A percentile compares a stretch with the other conserved stretches of the same genome.
These are phyloP conservation scores for Plasmodium vinckei DNA, from an alignment of 169 alveolate genomes.

Conservation along the genomic window DNA sequence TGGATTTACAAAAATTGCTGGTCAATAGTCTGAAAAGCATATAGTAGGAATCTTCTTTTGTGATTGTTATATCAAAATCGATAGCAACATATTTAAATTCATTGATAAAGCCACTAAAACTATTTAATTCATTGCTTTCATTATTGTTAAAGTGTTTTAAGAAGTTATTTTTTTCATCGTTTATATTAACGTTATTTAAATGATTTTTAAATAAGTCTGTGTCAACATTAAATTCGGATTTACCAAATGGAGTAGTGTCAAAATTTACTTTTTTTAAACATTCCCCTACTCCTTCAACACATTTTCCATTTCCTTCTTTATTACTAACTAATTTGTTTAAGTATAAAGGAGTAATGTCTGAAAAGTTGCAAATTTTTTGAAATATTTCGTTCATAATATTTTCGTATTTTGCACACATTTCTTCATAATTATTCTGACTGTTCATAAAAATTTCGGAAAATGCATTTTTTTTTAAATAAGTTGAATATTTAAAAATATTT, in stretches of 20 bases:
- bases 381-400: neutral
- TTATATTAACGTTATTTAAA: neutral
- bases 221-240: slow-evolving; percentile 7
- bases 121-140: neutral
- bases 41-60: slow-evolving; percentile 40
- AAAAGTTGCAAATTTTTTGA: neutral
- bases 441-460: slow-evolving; percentile 3
- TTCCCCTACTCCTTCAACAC: neutral
- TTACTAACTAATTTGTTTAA: neutral
- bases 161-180: slow-evolving; percentile 4
- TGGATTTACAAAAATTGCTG: slow-evolving; percentile 1
- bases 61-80: slow-evolving; percentile 70
- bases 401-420: neutral
- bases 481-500: slow-evolving; percentile 15
- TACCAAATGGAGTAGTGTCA: neutral
- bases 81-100: slow-evolving; percentile 39
- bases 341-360: slow-evolving; percentile 9
- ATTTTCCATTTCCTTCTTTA: neutral
- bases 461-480: slow-evolving; percentile 10
- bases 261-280: neutral
- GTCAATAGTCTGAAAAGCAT: slow-evolving; percentile 22
- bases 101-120: slow-evolving; percentile 13
- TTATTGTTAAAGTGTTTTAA: slow-evolving; percentile 7
- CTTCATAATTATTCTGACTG: neutral
- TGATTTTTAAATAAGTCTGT: neutral